A percentile compares a stretch with the other conserved stretches of the same genome.
Evolutionary conservation across 1,139 yeast genomes (phyloP).

Genomic region (Pneumocystis sp.): DNA sequence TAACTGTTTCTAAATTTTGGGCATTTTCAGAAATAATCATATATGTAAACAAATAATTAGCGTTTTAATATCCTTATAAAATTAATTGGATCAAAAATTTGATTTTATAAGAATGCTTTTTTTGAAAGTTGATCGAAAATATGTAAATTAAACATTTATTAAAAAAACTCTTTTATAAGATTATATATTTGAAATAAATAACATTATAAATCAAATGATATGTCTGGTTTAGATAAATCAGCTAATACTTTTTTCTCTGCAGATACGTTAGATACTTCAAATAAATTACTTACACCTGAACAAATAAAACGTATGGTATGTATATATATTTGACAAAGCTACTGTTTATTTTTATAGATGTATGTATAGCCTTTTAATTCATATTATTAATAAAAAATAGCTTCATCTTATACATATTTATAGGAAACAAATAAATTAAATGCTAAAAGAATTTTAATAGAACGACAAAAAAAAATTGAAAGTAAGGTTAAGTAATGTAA

Average conservation of each 20-base stretch:
- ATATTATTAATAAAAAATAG: not conserved
- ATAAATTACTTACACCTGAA: conserved; percentile 7
- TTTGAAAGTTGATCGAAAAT: not conserved
- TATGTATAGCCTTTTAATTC: not conserved
- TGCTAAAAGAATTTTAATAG: conserved; percentile 17
- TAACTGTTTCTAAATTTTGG: not conserved
- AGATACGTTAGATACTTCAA: not conserved
- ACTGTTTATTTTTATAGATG: not conserved
- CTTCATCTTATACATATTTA: not conserved
- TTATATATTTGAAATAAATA: not conserved
- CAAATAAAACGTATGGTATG: conserved; percentile 10
- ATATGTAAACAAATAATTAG: not conserved
- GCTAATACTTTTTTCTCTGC: not conserved
- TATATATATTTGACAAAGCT: not conserved
- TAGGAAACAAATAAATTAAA: conserved; percentile 15
- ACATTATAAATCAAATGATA: not conserved
- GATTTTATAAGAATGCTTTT: not conserved
- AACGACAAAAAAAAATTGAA: conserved; percentile 10
- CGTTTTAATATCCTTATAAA: not conserved
- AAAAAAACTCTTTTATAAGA: not conserved
- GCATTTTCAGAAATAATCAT: not conserved
- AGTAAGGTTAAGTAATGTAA: conserved; percentile 9
- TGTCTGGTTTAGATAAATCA: not conserved
- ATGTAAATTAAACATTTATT: not conserved
- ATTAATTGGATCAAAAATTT: not conserved